Evolutionary conservation across 441 rosid species (phyloP).

Genomic region (Viola pubescens): DNA sequence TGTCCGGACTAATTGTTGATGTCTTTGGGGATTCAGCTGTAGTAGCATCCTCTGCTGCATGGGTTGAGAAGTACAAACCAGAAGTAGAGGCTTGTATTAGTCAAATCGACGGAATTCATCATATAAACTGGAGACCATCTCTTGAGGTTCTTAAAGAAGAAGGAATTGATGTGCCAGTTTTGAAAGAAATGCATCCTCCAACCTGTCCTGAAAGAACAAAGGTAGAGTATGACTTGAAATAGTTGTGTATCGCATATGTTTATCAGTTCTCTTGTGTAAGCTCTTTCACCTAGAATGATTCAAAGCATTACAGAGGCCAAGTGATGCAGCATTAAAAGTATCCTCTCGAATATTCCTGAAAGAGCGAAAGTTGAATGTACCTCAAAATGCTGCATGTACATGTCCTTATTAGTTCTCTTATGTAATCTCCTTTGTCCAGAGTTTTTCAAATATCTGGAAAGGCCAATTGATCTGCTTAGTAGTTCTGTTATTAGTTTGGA

Average conservation of each 20-base stretch:
- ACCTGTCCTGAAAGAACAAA: conserved; percentile 46
- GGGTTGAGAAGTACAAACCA: conserved; percentile 76
- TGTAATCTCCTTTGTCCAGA: neutral
- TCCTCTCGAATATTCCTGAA: conserved; percentile 36
- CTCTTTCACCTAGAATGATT: neutral
- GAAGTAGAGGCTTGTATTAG: conserved; percentile 51
- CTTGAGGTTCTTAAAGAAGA: conserved; percentile 82
- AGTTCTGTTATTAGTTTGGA: too few relatives aligned
- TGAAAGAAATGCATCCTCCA: conserved; percentile 38
- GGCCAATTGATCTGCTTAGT: neutral
- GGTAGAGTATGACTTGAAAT: conserved; percentile 31
- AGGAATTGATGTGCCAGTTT: conserved; percentile 48
- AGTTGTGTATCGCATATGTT: neutral
- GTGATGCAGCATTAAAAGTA: conserved; percentile 13
- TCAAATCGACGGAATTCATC: conserved; percentile 46
- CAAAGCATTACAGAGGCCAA: neutral
- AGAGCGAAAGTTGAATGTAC: conserved; percentile 48
- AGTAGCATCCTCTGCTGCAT: conserved; percentile 88
- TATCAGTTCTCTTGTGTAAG: conserved; percentile 1
- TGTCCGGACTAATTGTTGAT: conserved; percentile 81
- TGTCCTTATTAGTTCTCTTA: neutral
- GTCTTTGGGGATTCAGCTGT: conserved; percentile 85
- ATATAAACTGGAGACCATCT: conserved; percentile 80
- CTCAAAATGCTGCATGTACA: neutral
- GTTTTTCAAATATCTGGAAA: neutral